Evolutionary conservation across 1,284 basidiomycete genomes (phyloP).

Genomic region (Cystobasidium slooffiae): DNA sequence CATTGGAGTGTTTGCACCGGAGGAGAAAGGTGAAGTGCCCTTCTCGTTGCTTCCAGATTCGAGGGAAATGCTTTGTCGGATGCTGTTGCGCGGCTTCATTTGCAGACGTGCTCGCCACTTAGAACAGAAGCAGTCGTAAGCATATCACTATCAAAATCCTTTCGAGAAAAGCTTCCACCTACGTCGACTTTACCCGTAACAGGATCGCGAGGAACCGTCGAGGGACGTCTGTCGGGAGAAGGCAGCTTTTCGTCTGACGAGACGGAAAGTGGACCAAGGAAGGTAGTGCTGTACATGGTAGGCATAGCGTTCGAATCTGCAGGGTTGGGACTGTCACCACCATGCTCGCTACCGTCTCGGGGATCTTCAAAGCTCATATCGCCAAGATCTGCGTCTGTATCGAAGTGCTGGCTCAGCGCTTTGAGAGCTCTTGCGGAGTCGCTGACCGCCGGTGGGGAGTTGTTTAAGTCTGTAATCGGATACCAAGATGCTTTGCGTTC

Average conservation of each 20-base stretch:
- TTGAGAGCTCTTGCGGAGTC: constrained; percentile 11
- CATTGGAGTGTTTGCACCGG: constrained; percentile 19
- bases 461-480: constrained; percentile 10
- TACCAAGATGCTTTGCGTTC: constrained; percentile 22
- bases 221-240: constrained; percentile 2
- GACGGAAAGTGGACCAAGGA: constrained; percentile 10
- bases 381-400: constrained; percentile 11
- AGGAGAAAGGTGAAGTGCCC: neutral
- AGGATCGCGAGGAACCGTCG: constrained; percentile 29
- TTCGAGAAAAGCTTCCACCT: neutral
- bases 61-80: constrained; percentile 13
- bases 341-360: constrained; percentile 1
- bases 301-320: constrained; percentile 17
- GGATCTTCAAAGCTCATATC: neutral
- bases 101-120: constrained; percentile 38
- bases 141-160: neutral
- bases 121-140: neutral
- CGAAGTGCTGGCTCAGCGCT: constrained; percentile 16
- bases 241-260: neutral
- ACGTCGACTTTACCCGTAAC: constrained; percentile 42
- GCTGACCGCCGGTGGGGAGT: neutral
- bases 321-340: constrained; percentile 9
- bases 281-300: constrained; percentile 32
- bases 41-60: constrained; percentile 19
- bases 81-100: constrained; percentile 16